Evolutionary conservation across 768 basidiomycete genomes (phyloP), one percentile per base, ranked within the genome.

Genomic region (Lentinula raphanica): DNA sequence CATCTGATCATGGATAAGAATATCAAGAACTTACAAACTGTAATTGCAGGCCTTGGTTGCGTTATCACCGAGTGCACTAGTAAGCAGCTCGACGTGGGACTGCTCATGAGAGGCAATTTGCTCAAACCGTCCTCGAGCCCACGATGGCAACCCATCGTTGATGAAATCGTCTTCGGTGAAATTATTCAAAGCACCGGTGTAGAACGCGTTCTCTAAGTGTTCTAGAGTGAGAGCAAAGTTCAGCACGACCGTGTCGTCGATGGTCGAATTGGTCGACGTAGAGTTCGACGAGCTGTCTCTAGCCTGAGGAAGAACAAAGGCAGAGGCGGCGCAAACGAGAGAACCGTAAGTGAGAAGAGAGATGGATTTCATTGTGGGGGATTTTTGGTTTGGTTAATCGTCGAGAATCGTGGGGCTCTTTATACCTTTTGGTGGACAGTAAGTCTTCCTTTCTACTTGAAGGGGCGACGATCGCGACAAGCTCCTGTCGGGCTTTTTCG

Each of bases 21-120:
- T 21, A 4, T 5, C 3, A 12, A 15, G 29, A 3, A 71, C 80
- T 49, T 59, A 84, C 83, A 88, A 86, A 42, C 62, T 63, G 68
- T 90, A 90, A 17, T 74, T 69, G 74, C 88, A 90, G 1, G 82
- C 72, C 63, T 78, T 54, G 12, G 79, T 73, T 9, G 81, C 77
- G 29, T 65, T 61, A 1, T 58, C 66, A 0, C 72, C 73, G 5
- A 79, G 69, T 28, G 75, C 75, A 5, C 79, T 81, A 8, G 71
- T 67, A 42, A 88, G 72, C 65, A 82, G 75, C 6, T 74, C 65
- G 60, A 84, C 83, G 68, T 89, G 87, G 12, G 70, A 68, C 29
- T 64, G 49, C 65, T 87, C 84, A 67, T 88, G 84, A 38, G 73
- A 68, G 23, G 69, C 68, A 56, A 88, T 81, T 66, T 88, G 77